Base-by-base conservation (phyloP, 352 stramenopile genomes). In the Pythium myriotylum region DNA sequence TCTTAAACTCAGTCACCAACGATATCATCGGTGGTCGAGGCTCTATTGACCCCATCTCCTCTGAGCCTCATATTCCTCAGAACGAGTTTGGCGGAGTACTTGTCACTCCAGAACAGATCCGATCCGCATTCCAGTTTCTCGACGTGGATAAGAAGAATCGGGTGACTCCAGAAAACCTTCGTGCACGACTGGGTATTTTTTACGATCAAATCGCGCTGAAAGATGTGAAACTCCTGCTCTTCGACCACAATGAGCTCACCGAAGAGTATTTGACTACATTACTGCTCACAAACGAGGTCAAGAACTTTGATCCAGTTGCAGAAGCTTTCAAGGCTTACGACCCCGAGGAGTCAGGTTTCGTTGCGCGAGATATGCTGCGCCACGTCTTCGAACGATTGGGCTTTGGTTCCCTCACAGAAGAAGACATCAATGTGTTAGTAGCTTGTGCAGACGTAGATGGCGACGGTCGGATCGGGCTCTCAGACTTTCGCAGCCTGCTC, bases 281-380 rank as follows among this genome's bases (percentile, higher is more conserved):
- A 26, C 68, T 97, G 39, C 59, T 95, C 26, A 78, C 91, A 5
- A 97, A 97, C 55, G 88, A 96, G 61, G 81, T 97, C 32, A 87
- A 88, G 54, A 88, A 96, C 65, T 97, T 96, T 48, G 91, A 97
- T 54, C 88, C 91, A 0, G 79, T 96, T 33, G 81, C 74, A 23
- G 91, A 97, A 53, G 91, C 91, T 5, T 97, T 97, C 71, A 87
- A 91, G 53, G 86, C 81, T 14, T 97, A 95, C 68, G 89, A 97
- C 64, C 88, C 88, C 3, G 81, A 96, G 6, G 85, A 89, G 52
- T 96, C 84, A 20, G 91, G 91, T 17, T 94, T 83, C 64, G 84
- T 88, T 60, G 84, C 78, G 12, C 73, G 68, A 19, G 73, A 94
- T n/a, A 92, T 96, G 72, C 69, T 97, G 26, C 76, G 73, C 45